Conservation (phyloP, 495 filamentous ascomycete species). For the Neurospora sp. region DNA sequence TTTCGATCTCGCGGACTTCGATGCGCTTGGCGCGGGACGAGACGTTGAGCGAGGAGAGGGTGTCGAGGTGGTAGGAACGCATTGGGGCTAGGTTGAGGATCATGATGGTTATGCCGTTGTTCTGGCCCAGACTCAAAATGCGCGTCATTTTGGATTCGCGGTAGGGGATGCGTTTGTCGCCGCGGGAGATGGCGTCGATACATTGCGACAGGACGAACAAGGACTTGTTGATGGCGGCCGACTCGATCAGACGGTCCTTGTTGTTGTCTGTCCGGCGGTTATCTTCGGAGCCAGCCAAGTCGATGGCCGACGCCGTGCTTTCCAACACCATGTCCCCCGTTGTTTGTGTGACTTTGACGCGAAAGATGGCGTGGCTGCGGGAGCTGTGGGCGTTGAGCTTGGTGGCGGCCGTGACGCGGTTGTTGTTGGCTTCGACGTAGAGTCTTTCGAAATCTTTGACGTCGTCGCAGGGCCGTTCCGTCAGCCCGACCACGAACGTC, state of each 20-base stretch:
- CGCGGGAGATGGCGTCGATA: slow-evolving; percentile 76
- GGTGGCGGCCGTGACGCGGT: slow-evolving; percentile 83
- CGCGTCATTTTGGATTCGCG: slow-evolving; percentile 96
- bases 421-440: slow-evolving; percentile 91
- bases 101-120: slow-evolving; percentile 93
- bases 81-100: slow-evolving; percentile 86
- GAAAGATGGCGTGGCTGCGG: slow-evolving; percentile 85
- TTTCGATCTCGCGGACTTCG: slow-evolving; percentile 88
- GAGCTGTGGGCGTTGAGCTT: slow-evolving; percentile 95
- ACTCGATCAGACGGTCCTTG: slow-evolving; percentile 86
- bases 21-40: slow-evolving; percentile 95
- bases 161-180: slow-evolving; percentile 73
- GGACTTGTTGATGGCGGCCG: slow-evolving; percentile 97
- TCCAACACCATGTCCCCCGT: slow-evolving; percentile 60
- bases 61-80: slow-evolving; percentile 82
- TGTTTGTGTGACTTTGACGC: slow-evolving; percentile 74
- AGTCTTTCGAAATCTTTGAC: slow-evolving; percentile 87
- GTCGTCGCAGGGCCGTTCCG: slow-evolving; percentile 72
- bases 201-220: slow-evolving; percentile 92
- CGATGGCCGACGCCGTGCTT: slow-evolving; percentile 87
- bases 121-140: slow-evolving; percentile 86
- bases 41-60: too few relatives aligned
- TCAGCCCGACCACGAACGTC: slow-evolving; percentile 85
- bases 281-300: slow-evolving; percentile 93
- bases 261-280: slow-evolving; percentile 91